Evolutionary conservation across 2,329 filamentous ascomycete genomes (phyloP), one percentile per base, ranked within the genome.

Genomic region (Pestalotiopsis sp.): DNA sequence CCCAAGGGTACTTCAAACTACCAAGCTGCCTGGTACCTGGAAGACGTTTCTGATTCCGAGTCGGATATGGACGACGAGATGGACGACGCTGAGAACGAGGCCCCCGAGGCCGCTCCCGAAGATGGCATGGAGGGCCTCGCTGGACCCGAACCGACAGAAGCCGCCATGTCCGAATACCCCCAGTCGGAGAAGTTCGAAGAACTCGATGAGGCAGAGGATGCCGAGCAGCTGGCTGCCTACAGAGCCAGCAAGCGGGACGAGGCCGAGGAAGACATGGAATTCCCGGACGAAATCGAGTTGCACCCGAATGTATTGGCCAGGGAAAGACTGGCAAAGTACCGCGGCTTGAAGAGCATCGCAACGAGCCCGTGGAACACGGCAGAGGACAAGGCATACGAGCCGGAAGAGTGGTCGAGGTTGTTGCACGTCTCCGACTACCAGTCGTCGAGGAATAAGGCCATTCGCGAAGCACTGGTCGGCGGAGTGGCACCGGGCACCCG

Each of bases 221-320:
- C 92, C 2, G 87, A 91, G 74, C 91, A 97, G 77, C 86, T 99
- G 56, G 93, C 90, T 67, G 92, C 92, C 59, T 99, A 94, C 81
- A 90, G 96, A 52, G 86, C 89, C 65, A 90, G 90, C 72, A 93
- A 94, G 76, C 90, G 90, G 65, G 90, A 90, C 27, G 95, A 98
- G 73, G 93, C 90, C 4, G 89, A 95, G 64, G 95, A 98, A 14
- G 96, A 99, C 79, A 89, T 93, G 67, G 95, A 98, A 79, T 99
- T 98, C 80, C 96, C 96, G 0, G 96, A 99, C 73, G 96, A 99
- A 80, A 96, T 99, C 68, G 97, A 99, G 80, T 85, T 99, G 66
- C 93, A 93, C 73, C 96, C 97, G 0, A 89, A 95, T 66, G 93
- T 97, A 3, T 86, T 93, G 59, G 96, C 96, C 0, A 86, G 93